Evolutionary conservation across 257 asterid species (phyloP).

Genomic region (Salvia rosmarinus): DNA sequence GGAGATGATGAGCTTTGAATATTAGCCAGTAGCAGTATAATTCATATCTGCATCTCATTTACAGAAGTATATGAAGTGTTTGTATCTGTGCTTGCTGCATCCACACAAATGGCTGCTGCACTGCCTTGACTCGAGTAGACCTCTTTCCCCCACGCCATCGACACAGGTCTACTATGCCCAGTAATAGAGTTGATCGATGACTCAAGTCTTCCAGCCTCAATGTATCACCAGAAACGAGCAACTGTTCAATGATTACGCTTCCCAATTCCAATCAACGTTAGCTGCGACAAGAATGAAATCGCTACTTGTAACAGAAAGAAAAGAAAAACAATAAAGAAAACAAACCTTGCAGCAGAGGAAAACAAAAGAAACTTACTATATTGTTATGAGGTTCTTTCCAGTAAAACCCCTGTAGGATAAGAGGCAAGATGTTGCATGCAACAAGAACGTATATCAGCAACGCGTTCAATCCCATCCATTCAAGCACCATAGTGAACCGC

Average conservation of each 20-base stretch:
- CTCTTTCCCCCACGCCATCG: not conserved
- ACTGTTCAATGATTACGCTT: not conserved
- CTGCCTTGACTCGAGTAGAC: not conserved
- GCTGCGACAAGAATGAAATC: not conserved
- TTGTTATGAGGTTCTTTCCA: conserved; percentile 59
- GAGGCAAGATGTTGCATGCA: conserved; percentile 65
- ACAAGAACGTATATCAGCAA: conserved; percentile 55
- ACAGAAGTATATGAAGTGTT: not conserved
- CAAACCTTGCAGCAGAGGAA: not conserved
- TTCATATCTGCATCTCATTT: not conserved
- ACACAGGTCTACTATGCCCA: not conserved
- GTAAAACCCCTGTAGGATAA: conserved; percentile 61
- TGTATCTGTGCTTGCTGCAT: conserved; percentile 17
- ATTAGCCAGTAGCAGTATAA: not conserved
- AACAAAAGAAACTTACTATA: conserved; percentile 39
- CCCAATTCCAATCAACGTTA: conserved; percentile 30
- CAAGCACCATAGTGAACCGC: conserved; percentile 43
- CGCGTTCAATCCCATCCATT: conserved; percentile 69
- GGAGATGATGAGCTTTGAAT: not conserved
- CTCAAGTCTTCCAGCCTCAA: not conserved
- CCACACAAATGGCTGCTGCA: conserved; percentile 25
- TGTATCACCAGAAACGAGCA: too few relatives aligned
- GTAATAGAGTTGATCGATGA: not conserved
- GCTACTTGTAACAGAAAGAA: not conserved
- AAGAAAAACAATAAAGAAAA: not conserved